These are phyloP conservation scores for Sungouiozyma ichnusensis DNA, from an alignment of 805 yeast genomes.

Conservation along the genomic window DNA sequence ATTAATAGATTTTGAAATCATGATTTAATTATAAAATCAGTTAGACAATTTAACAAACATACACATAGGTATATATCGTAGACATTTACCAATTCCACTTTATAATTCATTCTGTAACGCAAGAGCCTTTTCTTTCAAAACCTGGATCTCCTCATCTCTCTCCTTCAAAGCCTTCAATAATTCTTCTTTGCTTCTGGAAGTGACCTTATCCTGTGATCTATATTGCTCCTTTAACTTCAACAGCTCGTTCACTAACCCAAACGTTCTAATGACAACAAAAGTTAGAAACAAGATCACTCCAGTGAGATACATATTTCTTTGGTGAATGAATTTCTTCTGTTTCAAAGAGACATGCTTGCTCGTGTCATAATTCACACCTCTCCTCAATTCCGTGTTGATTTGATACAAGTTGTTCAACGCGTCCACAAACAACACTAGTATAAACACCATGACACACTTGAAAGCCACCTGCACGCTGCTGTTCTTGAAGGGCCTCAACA, in stretches of 20 bases:
- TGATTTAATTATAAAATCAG: background rate
- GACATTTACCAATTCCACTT: no score
- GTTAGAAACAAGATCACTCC: constrained; percentile 92
- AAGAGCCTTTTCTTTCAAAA: constrained; percentile 63
- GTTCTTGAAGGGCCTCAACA: constrained; percentile 60
- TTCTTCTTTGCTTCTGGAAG: constrained; percentile 20
- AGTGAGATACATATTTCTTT: constrained; percentile 89
- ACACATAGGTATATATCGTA: constrained; percentile 2
- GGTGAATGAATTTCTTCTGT: constrained; percentile 77
- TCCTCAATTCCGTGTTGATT: constrained; percentile 48
- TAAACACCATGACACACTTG: constrained; percentile 75
- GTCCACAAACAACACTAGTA: constrained; percentile 74
- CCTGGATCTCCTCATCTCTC: constrained; percentile 55
- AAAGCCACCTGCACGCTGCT: constrained; percentile 66
- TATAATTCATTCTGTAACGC: constrained; percentile 50
- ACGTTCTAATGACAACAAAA: constrained; percentile 75
- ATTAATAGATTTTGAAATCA: constrained; percentile 17
- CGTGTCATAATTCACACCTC: background rate
- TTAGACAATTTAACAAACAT: background rate
- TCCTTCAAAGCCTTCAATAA: constrained; percentile 42
- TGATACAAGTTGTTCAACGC: constrained; percentile 73
- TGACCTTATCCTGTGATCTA: constrained; percentile 7
- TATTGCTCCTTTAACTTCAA: constrained; percentile 51
- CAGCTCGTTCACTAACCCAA: constrained; percentile 66
- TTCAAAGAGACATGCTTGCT: background rate